A percentile compares a stretch with the other conserved stretches of the same genome.
phyloP scores from a whole-genome alignment of 2,329 filamentous ascomycete species.

The Fusarium coicis region DNA sequence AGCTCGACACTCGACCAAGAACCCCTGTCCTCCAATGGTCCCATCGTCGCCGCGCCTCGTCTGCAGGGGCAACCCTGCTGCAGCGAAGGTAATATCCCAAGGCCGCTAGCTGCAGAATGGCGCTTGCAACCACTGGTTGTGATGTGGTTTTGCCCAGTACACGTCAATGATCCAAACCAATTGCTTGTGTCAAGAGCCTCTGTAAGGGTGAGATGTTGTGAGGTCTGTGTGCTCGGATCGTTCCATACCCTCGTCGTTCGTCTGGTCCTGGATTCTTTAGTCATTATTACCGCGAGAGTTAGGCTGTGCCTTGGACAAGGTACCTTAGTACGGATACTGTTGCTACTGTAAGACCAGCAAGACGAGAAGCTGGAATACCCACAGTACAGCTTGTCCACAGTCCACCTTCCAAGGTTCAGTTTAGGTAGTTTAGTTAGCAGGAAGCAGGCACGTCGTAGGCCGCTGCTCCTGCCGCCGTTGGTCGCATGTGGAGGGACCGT shows the following conservation, averaged over 20 bases:
- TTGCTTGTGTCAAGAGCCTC: slow-evolving; percentile 15
- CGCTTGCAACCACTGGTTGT: slow-evolving; percentile 46
- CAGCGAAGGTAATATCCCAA: slow-evolving; percentile 47
- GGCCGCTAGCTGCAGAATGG: slow-evolving; percentile 45
- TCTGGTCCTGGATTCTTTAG: slow-evolving; percentile 15
- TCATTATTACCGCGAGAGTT: slow-evolving; percentile 14
- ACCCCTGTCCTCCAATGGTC: slow-evolving; percentile 30
- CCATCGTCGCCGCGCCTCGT: slow-evolving; percentile 26
- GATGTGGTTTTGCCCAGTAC: slow-evolving; percentile 30
- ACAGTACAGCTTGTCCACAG: slow-evolving; percentile 24
- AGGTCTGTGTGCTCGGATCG: slow-evolving; percentile 31
- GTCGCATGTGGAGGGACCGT: slow-evolving; percentile 39
- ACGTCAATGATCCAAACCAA: slow-evolving; percentile 31
- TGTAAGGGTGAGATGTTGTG: slow-evolving; percentile 32
- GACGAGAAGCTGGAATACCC: slow-evolving; percentile 20
- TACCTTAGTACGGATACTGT: too few relatives aligned
- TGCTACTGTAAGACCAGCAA: not conserved
- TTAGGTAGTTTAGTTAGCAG: slow-evolving; percentile 6
- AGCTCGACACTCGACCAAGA: slow-evolving; percentile 4
- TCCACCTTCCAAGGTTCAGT: slow-evolving; percentile 18
- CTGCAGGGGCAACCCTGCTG: slow-evolving; percentile 47
- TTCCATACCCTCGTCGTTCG: slow-evolving; percentile 30
- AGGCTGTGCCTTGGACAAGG: slow-evolving; percentile 5
- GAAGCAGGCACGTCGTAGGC: slow-evolving; percentile 4
- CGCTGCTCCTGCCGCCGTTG: slow-evolving; percentile 36